Conservation (phyloP, 2,329 filamentous ascomycete species). For the Claviceps monticola region DNA sequence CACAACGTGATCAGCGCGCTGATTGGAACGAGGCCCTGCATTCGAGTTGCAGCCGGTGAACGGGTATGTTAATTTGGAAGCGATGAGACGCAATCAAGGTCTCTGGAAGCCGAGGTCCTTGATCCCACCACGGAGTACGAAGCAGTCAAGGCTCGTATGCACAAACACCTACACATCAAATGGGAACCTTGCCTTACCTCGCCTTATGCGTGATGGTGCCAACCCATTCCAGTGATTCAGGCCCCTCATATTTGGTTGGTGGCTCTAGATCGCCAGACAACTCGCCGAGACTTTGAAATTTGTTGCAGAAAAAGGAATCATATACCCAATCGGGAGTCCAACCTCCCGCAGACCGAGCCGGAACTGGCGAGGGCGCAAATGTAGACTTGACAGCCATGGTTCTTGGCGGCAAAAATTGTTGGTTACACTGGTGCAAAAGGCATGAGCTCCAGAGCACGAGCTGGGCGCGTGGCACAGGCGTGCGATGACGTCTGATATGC, state of each 20-base stretch:
- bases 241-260: background rate
- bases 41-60: background rate
- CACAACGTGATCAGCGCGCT: background rate
- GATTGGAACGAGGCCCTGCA: background rate
- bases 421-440: background rate
- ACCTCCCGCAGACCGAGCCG: background rate
- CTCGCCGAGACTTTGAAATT: background rate
- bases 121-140: background rate
- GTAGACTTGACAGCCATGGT: background rate
- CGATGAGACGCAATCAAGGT: background rate
- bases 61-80: background rate
- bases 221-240: background rate
- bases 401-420: background rate
- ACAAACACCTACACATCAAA: background rate
- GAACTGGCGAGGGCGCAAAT: background rate
- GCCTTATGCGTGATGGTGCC: background rate
- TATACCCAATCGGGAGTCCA: background rate
- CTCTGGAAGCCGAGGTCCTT: background rate
- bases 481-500: background rate
- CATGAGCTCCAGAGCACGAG: background rate
- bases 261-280: background rate
- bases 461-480: background rate
- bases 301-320: background rate
- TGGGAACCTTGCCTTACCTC: background rate
- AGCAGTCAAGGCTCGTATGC: background rate